Evolutionary conservation across 331 rosid genomes (phyloP).

Genomic region (Telfairia occidentalis): DNA sequence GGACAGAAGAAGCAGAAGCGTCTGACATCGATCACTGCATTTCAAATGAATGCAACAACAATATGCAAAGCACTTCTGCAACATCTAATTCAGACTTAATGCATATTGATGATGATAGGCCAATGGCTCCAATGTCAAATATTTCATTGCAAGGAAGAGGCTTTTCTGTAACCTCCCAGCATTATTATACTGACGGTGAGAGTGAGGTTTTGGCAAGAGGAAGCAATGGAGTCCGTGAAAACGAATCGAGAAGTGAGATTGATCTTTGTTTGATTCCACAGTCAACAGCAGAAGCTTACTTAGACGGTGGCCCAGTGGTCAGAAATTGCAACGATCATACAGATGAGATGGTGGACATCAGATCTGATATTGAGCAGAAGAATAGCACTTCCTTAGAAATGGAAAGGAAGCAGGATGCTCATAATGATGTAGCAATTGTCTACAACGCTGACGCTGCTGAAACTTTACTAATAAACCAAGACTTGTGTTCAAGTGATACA

Average conservation of each 20-base stretch:
- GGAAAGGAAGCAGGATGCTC: conserved; percentile 19
- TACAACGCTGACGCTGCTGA: background rate
- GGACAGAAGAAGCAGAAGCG: conserved; percentile 23
- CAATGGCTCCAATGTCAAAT: background rate
- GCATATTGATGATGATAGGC: background rate
- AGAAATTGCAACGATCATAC: conserved; percentile 6
- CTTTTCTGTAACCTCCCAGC: background rate
- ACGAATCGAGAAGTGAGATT: background rate
- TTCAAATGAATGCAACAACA: conserved; percentile 18
- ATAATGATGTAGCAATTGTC: background rate
- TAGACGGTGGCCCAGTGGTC: conserved; percentile 5
- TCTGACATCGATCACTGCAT: conserved; percentile 14
- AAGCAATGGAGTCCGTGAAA: conserved; percentile 7
- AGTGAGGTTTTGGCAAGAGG: conserved; percentile 1
- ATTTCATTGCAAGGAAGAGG: background rate
- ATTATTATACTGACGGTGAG: background rate
- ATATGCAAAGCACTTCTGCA: conserved; percentile 17
- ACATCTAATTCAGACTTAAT: conserved; percentile 18
- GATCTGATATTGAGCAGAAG: conserved; percentile 1
- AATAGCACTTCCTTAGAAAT: background rate
- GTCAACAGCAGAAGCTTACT: background rate
- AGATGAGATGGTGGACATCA: conserved; percentile 8
- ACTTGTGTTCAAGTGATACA: background rate
- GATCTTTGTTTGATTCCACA: conserved; percentile 1
- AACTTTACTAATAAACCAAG: conserved; percentile 5